Evolutionary conservation across 2,329 filamentous ascomycete species (phyloP).

Genomic region (Fusarium caatingaense): DNA sequence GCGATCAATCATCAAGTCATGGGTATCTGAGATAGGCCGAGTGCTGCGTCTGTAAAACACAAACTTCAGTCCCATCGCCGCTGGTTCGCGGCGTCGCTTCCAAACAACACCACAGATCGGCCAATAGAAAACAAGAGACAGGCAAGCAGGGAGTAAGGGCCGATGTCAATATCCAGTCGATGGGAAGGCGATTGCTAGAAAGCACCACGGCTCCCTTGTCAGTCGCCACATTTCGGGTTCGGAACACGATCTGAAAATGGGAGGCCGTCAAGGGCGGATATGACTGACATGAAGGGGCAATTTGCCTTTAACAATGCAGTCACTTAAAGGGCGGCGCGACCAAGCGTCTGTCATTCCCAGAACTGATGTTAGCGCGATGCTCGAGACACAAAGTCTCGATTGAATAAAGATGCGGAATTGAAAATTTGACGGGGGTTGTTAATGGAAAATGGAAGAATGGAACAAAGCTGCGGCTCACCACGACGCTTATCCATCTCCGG

Average conservation of each 20-base stretch:
- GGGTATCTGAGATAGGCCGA: slow-evolving; percentile 38
- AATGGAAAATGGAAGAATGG: slow-evolving; percentile 30
- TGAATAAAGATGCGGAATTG: slow-evolving; percentile 36
- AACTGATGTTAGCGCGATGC: slow-evolving; percentile 19
- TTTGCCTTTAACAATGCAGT: slow-evolving; percentile 19
- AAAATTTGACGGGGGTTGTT: slow-evolving; percentile 17
- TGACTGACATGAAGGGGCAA: slow-evolving; percentile 28
- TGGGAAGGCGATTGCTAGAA: slow-evolving; percentile 16
- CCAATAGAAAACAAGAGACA: slow-evolving; percentile 21
- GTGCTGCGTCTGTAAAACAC: slow-evolving; percentile 21
- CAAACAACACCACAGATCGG: slow-evolving; percentile 32
- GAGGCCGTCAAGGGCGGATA: slow-evolving; percentile 28
- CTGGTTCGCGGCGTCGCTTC: slow-evolving; percentile 9
- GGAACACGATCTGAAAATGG: slow-evolving; percentile 23
- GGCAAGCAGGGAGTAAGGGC: slow-evolving; percentile 30
- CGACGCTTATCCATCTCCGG: slow-evolving; percentile 42
- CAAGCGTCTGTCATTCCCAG: slow-evolving; percentile 18
- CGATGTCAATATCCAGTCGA: slow-evolving; percentile 34
- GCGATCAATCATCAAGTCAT: slow-evolving; percentile 32
- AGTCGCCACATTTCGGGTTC: slow-evolving; percentile 15
- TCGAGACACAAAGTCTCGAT: slow-evolving; percentile 17
- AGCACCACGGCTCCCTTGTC: slow-evolving; percentile 13
- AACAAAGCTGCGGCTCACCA: slow-evolving; percentile 30
- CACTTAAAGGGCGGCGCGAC: slow-evolving; percentile 21
- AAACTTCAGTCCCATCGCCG: neutral